phyloP scores from a whole-genome alignment of 2,329 filamentous ascomycete genomes.

The Colletotrichum sp. region DNA sequence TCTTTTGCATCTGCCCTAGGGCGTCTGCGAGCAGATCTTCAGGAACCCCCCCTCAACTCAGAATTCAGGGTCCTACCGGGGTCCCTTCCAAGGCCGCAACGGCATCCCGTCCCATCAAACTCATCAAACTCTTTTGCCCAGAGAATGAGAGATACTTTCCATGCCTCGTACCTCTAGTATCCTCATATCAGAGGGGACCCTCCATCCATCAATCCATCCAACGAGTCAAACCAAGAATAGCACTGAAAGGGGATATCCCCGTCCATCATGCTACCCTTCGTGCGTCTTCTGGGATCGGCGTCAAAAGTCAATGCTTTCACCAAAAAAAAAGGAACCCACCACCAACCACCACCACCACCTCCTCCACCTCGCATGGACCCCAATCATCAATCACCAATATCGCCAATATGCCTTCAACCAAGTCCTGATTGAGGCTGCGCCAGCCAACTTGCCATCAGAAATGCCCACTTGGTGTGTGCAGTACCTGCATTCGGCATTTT shows the following conservation, averaged over 20 bases:
- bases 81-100: neutral
- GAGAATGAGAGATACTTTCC: neutral
- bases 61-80: slow-evolving; percentile 4
- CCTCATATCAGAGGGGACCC: neutral
- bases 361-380: neutral
- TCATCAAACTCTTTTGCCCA: neutral
- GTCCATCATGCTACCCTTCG: neutral
- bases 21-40: neutral
- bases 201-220: neutral
- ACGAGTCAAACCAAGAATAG: neutral
- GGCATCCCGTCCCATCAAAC: neutral
- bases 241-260: neutral
- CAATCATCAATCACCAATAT: neutral
- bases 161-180: slow-evolving; percentile 1
- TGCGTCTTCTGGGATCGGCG: neutral
- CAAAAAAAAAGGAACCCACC: neutral
- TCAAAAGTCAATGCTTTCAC: neutral
- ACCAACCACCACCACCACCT: neutral
- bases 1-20: neutral
- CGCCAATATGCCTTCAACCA: neutral
- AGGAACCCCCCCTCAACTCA: neutral
- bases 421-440: neutral
- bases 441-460: neutral
- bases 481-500: slow-evolving; percentile 20
- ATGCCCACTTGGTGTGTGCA: neutral